phyloP scores from a whole-genome alignment of 2,329 filamentous ascomycete genomes.

The Aspergillus hiratsukae region DNA sequence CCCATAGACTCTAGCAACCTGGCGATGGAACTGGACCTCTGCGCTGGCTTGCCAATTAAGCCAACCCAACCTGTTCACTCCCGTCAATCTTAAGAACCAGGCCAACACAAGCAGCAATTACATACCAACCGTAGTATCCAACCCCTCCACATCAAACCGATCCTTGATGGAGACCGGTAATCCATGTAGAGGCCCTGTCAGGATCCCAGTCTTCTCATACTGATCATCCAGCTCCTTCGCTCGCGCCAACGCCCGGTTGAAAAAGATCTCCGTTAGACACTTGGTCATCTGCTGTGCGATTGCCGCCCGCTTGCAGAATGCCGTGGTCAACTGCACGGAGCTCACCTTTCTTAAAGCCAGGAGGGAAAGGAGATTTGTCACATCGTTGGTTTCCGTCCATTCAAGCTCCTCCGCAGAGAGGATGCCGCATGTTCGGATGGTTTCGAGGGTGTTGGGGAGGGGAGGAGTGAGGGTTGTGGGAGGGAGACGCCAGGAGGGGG shows the following conservation, averaged over 20 bases:
- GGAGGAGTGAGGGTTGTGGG: neutral
- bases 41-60: constrained; percentile 24
- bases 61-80: constrained; percentile 44
- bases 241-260: constrained; percentile 48
- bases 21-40: constrained; percentile 22
- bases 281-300: constrained; percentile 18
- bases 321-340: constrained; percentile 14
- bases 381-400: constrained; percentile 21
- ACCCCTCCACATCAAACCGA: constrained; percentile 52
- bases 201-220: constrained; percentile 43
- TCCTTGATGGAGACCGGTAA: constrained; percentile 60
- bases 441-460: constrained; percentile 11
- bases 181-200: constrained; percentile 63
- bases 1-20: constrained; percentile 32
- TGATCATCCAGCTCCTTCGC: constrained; percentile 51
- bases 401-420: constrained; percentile 15
- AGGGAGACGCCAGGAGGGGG: constrained; percentile 19
- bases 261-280: constrained; percentile 40
- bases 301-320: constrained; percentile 18
- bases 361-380: constrained; percentile 10
- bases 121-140: constrained; percentile 25
- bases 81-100: neutral
- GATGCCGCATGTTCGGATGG: constrained; percentile 17
- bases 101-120: neutral
- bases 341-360: constrained; percentile 8